Evolutionary conservation across 2,329 filamentous ascomycete species (phyloP).

Genomic region (Myrmaecium sp.): DNA sequence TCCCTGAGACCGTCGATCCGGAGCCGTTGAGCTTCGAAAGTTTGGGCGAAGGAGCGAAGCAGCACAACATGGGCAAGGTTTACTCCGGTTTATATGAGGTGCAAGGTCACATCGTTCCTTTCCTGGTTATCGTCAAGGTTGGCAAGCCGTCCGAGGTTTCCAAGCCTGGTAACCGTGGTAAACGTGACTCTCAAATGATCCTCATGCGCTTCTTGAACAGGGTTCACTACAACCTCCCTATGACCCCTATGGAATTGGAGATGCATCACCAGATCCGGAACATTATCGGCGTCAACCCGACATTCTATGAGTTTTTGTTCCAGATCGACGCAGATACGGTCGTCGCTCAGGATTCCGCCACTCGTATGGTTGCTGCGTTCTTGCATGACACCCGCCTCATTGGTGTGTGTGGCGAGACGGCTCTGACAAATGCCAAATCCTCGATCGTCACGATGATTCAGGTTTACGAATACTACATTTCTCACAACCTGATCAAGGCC

Average conservation of each 20-base stretch:
- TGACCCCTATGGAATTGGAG: conserved; percentile 92
- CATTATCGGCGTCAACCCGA: conserved; percentile 96
- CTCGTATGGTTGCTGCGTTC: conserved; percentile 82
- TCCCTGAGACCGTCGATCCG: conserved; percentile 83
- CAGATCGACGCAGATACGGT: conserved; percentile 97
- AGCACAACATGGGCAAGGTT: conserved; percentile 98
- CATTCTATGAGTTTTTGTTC: conserved; percentile 92
- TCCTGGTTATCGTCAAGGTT: conserved; percentile 91
- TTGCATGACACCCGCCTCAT: conserved; percentile 85
- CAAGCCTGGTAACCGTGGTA: conserved; percentile 84
- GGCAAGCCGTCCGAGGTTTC: conserved; percentile 65
- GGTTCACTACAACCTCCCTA: conserved; percentile 90
- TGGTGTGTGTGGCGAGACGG: conserved; percentile 86
- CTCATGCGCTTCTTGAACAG: conserved; percentile 98
- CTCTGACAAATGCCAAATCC: conserved; percentile 77
- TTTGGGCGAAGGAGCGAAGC: conserved; percentile 85
- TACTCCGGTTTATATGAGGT: conserved; percentile 97
- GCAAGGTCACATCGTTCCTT: conserved; percentile 93
- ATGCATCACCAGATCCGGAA: conserved; percentile 98
- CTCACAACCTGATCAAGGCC: conserved; percentile 89
- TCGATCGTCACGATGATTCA: conserved; percentile 98
- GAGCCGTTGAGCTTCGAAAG: conserved; percentile 95
- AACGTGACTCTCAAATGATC: conserved; percentile 97
- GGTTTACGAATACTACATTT: conserved; percentile 99
- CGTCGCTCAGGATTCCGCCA: conserved; percentile 75